Conservation (phyloP, 129 eudicot species). For the Saussurea involucrata region DNA sequence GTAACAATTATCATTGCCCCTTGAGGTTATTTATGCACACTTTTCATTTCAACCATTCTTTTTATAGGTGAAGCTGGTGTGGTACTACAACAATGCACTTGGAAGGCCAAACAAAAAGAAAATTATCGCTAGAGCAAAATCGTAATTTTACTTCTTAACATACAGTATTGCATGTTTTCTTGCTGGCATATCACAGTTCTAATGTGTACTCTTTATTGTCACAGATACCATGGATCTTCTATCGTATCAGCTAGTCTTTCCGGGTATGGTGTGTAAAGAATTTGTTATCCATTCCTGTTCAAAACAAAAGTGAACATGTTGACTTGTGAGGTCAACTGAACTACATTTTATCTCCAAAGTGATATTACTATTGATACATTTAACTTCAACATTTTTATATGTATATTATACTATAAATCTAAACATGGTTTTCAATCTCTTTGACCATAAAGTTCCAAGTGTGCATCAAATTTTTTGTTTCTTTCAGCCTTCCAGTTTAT, state of each 20-base stretch:
- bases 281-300: not conserved
- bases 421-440: not conserved
- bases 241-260: slow-evolving; percentile 90
- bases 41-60: not conserved
- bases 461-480: too few relatives aligned
- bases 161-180: not conserved
- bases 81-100: slow-evolving; percentile 96
- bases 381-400: not conserved
- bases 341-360: not conserved
- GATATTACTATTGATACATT: not conserved
- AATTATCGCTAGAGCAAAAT: slow-evolving; percentile 78
- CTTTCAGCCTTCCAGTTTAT: not conserved
- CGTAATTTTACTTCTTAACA: slow-evolving; percentile 44
- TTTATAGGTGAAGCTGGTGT: slow-evolving; percentile 90
- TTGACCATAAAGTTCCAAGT: slow-evolving; percentile 22
- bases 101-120: slow-evolving; percentile 95
- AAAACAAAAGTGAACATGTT: not conserved
- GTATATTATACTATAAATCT: not conserved
- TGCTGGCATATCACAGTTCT: not conserved
- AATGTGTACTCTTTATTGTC: slow-evolving; percentile 15
- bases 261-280: slow-evolving; percentile 48
- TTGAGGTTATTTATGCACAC: not conserved
- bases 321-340: slow-evolving; percentile 9
- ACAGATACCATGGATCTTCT: slow-evolving; percentile 95
- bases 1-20: not conserved